A percentile compares a stretch with the other conserved stretches of the same genome.
These are phyloP conservation scores for Helicocarpus griseus DNA, from an alignment of 2,329 filamentous ascomycete genomes.

Conservation along the genomic window DNA sequence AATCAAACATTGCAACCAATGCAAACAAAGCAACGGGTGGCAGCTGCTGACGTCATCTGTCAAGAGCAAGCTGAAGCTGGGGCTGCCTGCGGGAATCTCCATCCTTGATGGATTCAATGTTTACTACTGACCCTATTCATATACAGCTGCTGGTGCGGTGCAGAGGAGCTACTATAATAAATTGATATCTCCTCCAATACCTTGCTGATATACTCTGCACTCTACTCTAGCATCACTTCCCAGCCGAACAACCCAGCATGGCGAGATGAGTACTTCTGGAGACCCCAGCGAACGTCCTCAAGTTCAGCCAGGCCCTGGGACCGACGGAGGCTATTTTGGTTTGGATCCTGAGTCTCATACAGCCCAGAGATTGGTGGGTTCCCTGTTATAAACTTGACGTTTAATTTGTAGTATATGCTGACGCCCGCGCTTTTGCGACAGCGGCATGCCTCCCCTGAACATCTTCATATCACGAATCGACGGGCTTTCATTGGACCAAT, in stretches of 20 bases:
- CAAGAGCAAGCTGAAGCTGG: too few relatives aligned
- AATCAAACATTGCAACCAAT: constrained; percentile 6
- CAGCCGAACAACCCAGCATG: not conserved
- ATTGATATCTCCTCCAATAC: not conserved
- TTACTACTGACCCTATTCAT: too few relatives aligned
- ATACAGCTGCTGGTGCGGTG: too few relatives aligned
- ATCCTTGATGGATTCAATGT: too few relatives aligned
- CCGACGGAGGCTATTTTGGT: constrained; percentile 21
- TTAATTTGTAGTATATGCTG: constrained; percentile 5
- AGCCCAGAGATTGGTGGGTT: constrained; percentile 41
- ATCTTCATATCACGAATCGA: constrained; percentile 52
- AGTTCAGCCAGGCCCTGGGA: constrained; percentile 5
- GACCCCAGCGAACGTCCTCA: constrained; percentile 8
- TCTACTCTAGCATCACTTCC: not conserved
- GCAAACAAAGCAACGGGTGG: constrained; percentile 13
- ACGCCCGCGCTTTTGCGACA: constrained; percentile 18
- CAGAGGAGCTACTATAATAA: too few relatives aligned
- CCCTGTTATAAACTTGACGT: not conserved
- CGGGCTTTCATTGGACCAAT: constrained; percentile 58
- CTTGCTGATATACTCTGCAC: not conserved
- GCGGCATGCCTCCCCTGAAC: constrained; percentile 53
- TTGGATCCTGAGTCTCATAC: constrained; percentile 45
- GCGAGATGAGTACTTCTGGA: constrained; percentile 10
- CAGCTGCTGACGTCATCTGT: constrained; percentile 25
- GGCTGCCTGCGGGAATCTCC: too few relatives aligned